Evolutionary conservation across 176 grass and related monocot species (phyloP).

Genomic region (Avena sativa): DNA sequence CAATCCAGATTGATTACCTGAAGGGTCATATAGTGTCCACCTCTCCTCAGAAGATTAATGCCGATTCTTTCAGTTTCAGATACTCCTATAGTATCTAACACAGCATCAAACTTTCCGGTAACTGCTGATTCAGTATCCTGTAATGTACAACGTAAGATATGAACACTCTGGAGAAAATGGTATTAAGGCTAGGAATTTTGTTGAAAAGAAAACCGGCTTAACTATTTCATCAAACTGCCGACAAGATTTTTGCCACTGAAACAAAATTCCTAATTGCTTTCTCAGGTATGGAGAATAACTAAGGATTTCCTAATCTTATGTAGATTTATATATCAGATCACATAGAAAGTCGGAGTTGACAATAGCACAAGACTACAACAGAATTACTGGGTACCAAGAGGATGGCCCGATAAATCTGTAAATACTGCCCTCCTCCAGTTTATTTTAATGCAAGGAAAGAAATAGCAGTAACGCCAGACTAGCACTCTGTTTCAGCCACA

Average conservation of each 20-base stretch:
- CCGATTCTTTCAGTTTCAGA: slow-evolving; percentile 93
- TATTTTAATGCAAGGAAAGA: slow-evolving; percentile 9
- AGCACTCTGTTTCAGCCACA: neutral
- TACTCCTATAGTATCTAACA: slow-evolving; percentile 91
- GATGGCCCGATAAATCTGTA: neutral
- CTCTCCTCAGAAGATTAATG: slow-evolving; percentile 84
- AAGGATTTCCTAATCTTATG: neutral
- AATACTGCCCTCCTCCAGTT: neutral
- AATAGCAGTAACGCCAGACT: neutral
- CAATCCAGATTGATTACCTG: slow-evolving; percentile 60
- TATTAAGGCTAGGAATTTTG: neutral
- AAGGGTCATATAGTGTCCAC: slow-evolving; percentile 98
- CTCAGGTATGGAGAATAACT: slow-evolving; percentile 40
- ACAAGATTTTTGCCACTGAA: slow-evolving; percentile 10
- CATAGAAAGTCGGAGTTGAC: neutral
- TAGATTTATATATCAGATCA: neutral
- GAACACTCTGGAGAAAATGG: neutral
- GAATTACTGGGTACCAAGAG: neutral
- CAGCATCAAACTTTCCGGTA: slow-evolving; percentile 88
- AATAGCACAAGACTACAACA: neutral
- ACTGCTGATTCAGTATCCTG: slow-evolving; percentile 80
- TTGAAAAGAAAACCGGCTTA: neutral
- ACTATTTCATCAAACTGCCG: slow-evolving; percentile 1
- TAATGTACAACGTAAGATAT: slow-evolving; percentile 39
- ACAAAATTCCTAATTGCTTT: slow-evolving; percentile 15